Conservation (phyloP, 768 basidiomycete genomes). For the Boletus subparvulus region DNA sequence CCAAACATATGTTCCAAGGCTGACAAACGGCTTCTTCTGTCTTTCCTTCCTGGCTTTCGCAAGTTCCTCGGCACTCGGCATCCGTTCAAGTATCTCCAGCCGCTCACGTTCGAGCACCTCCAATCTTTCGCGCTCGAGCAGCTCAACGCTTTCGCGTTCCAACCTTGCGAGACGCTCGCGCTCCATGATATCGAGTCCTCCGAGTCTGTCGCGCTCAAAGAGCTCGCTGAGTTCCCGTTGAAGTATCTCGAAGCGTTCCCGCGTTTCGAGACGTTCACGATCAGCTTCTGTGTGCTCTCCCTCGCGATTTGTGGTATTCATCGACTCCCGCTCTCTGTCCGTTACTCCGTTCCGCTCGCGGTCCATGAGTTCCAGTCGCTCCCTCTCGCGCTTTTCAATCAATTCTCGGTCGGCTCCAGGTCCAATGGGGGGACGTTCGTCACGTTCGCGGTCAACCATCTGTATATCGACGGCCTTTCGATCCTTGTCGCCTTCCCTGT, state of each 20-base stretch:
- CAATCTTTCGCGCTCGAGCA: constrained; percentile 30
- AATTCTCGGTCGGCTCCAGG: constrained; percentile 22
- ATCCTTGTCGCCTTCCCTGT: constrained; percentile 27
- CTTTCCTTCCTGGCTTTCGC: constrained; percentile 31
- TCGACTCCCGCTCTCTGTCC: constrained; percentile 21
- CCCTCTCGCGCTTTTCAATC: constrained; percentile 29
- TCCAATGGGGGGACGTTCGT: constrained; percentile 21
- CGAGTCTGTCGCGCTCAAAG: constrained; percentile 30
- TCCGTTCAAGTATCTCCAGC: constrained; percentile 31
- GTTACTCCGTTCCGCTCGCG: constrained; percentile 16
- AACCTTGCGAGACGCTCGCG: constrained; percentile 29
- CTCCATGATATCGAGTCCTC: constrained; percentile 27
- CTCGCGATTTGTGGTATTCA: constrained; percentile 16
- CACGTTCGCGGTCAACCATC: constrained; percentile 20
- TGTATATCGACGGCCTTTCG: constrained; percentile 16
- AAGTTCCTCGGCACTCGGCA: constrained; percentile 34
- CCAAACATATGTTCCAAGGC: constrained; percentile 31
- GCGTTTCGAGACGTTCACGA: constrained; percentile 26
- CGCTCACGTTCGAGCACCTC: constrained; percentile 34
- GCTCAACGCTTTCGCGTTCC: constrained; percentile 31
- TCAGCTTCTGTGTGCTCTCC: constrained; percentile 24
- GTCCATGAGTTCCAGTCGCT: constrained; percentile 24
- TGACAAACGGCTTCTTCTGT: constrained; percentile 30
- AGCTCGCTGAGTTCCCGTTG: constrained; percentile 36
- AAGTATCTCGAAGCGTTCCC: constrained; percentile 31